Evolutionary conservation across 2,329 filamentous ascomycete species (phyloP).

Genomic region (Raffaelea ambrosiae): DNA sequence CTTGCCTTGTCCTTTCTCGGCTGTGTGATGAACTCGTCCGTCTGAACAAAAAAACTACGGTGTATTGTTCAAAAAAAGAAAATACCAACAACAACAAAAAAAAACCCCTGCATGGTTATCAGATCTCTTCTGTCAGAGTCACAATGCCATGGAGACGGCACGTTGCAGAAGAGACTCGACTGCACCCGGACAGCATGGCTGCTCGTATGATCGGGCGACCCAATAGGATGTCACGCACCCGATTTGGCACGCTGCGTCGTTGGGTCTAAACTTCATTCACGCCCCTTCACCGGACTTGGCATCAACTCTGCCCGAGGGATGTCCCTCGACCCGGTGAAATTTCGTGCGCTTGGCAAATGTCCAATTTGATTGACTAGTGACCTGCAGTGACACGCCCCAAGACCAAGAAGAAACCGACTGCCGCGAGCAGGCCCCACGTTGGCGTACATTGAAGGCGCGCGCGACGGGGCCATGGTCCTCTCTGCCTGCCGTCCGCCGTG

Average conservation of each 20-base stretch:
- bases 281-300: background rate
- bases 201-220: background rate
- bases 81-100: too few species aligned
- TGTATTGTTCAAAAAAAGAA: too few species aligned
- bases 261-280: background rate
- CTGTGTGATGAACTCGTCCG: too few species aligned
- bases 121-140: too few species aligned
- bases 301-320: background rate
- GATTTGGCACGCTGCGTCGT: background rate
- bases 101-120: too few species aligned
- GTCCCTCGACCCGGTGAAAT: background rate
- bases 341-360: background rate
- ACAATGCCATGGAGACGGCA: too few species aligned
- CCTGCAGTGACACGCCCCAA: background rate
- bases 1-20: too few species aligned
- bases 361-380: background rate
- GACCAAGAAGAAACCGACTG: background rate
- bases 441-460: background rate
- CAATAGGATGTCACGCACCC: background rate
- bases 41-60: too few species aligned
- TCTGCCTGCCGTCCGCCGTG: background rate
- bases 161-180: too few species aligned
- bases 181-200: too few species aligned
- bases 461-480: background rate
- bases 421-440: background rate